phyloP scores from a whole-genome alignment of 306 rosid genomes.

The Cyclanthera cordifolia region DNA sequence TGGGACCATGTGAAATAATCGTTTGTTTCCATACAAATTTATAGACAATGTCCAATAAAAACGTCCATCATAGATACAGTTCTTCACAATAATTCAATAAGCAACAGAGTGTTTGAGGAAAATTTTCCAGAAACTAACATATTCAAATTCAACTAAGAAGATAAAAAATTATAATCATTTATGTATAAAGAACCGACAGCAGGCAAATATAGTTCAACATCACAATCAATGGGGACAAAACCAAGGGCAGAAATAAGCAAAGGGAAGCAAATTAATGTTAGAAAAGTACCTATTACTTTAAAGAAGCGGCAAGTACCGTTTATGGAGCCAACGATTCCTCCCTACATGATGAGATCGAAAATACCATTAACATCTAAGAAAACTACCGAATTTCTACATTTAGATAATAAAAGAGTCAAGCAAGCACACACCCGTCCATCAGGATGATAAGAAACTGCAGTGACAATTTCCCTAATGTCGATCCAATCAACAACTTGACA shows the following conservation, averaged over 20 bases:
- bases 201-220: neutral
- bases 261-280: neutral
- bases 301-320: conserved; percentile 67
- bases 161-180: neutral
- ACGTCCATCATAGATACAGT: neutral
- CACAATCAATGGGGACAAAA: neutral
- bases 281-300: conserved; percentile 53
- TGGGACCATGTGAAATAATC: too few species aligned
- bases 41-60: too few species aligned
- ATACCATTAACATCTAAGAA: neutral
- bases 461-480: conserved; percentile 61
- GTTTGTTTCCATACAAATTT: too few species aligned
- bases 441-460: conserved; percentile 84
- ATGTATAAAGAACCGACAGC: neutral
- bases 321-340: conserved; percentile 72
- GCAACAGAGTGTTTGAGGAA: neutral
- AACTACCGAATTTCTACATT: conserved; percentile 8
- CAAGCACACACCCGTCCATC: conserved; percentile 66
- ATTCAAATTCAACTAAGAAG: neutral
- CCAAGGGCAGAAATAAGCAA: conserved; percentile 1
- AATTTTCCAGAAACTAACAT: neutral
- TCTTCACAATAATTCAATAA: neutral
- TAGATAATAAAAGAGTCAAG: conserved; percentile 18
- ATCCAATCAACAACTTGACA: conserved; percentile 87
- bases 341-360: conserved; percentile 37